phyloP scores from a whole-genome alignment of 345 rosid species.

The Salix arbutifolia region DNA sequence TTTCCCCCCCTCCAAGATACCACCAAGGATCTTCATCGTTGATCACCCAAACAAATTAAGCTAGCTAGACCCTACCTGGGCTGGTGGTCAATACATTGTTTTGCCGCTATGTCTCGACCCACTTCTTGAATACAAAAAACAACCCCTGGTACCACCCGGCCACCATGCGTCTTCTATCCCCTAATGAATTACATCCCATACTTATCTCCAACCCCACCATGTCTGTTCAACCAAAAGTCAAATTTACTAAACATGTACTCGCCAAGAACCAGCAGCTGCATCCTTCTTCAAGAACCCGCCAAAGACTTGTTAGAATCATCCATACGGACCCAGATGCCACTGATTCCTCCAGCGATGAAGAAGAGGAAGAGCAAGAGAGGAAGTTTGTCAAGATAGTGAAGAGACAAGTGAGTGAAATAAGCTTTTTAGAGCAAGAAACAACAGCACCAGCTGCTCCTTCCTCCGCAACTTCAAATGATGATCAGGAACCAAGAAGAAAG shows the following conservation, averaged over 20 bases:
- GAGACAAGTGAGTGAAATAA: conserved; percentile 16
- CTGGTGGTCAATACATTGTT: neutral
- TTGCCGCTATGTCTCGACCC: neutral
- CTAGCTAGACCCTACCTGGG: neutral
- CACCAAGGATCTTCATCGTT: neutral
- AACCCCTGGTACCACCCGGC: neutral
- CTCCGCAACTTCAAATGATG: neutral
- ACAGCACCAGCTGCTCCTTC: neutral
- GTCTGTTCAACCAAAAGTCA: conserved; percentile 2
- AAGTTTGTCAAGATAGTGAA: neutral
- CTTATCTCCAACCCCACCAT: neutral
- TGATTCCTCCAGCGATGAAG: conserved; percentile 25
- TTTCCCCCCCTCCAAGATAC: neutral
- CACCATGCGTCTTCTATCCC: neutral
- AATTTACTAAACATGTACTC: neutral
- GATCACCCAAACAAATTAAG: neutral
- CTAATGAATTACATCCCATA: neutral
- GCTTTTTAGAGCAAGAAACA: neutral
- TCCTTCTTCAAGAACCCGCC: neutral
- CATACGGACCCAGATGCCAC: conserved; percentile 26
- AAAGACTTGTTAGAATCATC: conserved; percentile 15
- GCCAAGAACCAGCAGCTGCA: neutral
- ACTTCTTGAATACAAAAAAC: neutral
- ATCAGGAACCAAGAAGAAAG: neutral
- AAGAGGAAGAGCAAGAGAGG: neutral